phyloP scores from a whole-genome alignment of 2,329 filamentous ascomycete species.

The Leptodontidium sp. region DNA sequence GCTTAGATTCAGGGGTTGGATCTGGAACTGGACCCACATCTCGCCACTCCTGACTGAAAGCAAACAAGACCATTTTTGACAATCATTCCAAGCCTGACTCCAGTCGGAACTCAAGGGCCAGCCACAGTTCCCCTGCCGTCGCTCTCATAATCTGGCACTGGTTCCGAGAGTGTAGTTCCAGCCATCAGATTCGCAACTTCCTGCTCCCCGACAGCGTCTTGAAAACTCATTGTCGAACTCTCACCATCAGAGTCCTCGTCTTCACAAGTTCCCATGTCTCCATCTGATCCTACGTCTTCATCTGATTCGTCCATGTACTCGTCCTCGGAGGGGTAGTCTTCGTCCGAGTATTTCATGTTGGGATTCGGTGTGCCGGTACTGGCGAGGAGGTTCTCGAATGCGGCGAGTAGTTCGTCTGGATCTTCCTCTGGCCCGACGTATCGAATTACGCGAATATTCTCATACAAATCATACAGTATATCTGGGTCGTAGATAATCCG shows the following conservation, averaged over 20 bases:
- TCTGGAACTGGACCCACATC: not conserved
- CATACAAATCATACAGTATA: no score
- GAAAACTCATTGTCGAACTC: not conserved
- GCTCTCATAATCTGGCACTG: not conserved
- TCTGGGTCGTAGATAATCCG: no score
- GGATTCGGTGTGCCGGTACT: slow-evolving; percentile 1
- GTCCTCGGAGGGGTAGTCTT: not conserved
- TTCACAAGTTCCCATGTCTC: not conserved
- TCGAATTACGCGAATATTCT: no score
- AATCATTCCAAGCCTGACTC: not conserved
- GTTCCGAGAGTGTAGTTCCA: not conserved
- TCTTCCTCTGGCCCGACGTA: no score
- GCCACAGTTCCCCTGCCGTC: not conserved
- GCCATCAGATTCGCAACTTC: not conserved
- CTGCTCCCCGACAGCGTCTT: not conserved
- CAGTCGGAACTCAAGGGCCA: not conserved
- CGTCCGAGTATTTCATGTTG: slow-evolving; percentile 8
- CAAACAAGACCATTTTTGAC: not conserved
- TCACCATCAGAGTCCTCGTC: not conserved
- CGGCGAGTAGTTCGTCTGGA: no score
- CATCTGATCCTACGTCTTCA: not conserved
- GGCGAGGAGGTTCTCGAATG: no score
- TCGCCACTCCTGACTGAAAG: not conserved
- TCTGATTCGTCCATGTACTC: slow-evolving; percentile 4
- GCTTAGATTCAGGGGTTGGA: not conserved